Evolutionary conservation across 2,329 filamentous ascomycete genomes (phyloP), one percentile per base, ranked within the genome.

Genomic region (Thelonectria blattea): DNA sequence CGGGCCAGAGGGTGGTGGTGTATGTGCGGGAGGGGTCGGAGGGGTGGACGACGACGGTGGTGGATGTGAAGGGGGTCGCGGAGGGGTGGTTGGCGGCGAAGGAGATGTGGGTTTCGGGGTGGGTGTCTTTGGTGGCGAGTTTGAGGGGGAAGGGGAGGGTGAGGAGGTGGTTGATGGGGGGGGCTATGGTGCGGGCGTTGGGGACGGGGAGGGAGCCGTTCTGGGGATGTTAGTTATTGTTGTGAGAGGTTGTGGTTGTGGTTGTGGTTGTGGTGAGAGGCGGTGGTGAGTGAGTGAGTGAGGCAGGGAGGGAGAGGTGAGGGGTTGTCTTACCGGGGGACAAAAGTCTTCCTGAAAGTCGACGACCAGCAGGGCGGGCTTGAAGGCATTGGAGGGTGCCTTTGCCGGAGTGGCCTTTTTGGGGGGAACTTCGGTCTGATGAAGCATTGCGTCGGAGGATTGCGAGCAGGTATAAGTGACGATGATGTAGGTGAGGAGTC

Each of bases 311-410:
- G 22, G 22, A 3, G 6, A 24, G 22, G 43, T 46, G 24, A 59
- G 37, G 39, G 52, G 43, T 24, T 24, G 37, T 79, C 88, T 79
- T 79, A 95, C 92, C 12, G 93, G 93, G 60, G 91, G 91, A 75
- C 92, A 96, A 76, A 97, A 98, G 79, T 98, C 94, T 76, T 97
- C 90, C 77, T 98, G 95, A 72, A 96, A 83, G 76, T 97, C 93
- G 54, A 97, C 89, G 11, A 97, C 84, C 49, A 97, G 77, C 22
- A 87, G 77, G 2, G 84, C 84, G 3, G 85, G 81, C 51, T 72
- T 78, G 61, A 83, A 39, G 27, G 27, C 5, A 30, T 30, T 37
- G 34, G 20, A 20, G 24, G 45, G 17, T 8, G 27, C 20, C 34
- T 37, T 37, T 37, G 34, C 12, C 6, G 34, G 34, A 37, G 34